These are phyloP conservation scores for Thermothielavioides terrestris DNA, from an alignment of 495 filamentous ascomycete genomes.

Conservation along the genomic window DNA sequence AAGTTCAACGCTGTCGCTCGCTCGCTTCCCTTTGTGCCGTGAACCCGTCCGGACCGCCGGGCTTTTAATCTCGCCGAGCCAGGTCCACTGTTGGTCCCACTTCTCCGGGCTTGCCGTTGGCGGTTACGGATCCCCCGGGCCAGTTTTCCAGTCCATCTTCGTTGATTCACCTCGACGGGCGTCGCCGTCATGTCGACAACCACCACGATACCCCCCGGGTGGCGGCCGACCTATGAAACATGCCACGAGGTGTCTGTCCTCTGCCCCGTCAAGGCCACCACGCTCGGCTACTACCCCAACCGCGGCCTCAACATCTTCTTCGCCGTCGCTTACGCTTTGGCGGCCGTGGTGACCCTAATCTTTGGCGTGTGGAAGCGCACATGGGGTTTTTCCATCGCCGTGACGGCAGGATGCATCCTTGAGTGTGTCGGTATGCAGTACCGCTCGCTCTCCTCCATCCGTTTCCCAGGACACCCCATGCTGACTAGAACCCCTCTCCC, in stretches of 20 bases:
- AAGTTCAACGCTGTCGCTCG: no score
- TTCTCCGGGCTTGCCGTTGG: background rate
- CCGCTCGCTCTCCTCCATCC: background rate
- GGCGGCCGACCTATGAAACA: slow-evolving; percentile 23
- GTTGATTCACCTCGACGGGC: background rate
- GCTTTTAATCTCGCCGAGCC: background rate
- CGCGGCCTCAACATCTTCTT: slow-evolving; percentile 55
- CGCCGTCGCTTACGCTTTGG: slow-evolving; percentile 46
- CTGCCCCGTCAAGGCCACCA: slow-evolving; percentile 53
- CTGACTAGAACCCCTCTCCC: background rate
- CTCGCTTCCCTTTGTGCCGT: no score
- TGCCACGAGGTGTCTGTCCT: slow-evolving; percentile 40
- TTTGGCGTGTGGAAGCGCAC: slow-evolving; percentile 52
- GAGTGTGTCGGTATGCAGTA: slow-evolving; percentile 28
- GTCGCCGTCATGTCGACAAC: slow-evolving; percentile 6
- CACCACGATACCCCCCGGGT: slow-evolving; percentile 7
- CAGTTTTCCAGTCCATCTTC: background rate
- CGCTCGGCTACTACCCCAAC: slow-evolving; percentile 60
- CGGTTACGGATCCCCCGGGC: background rate
- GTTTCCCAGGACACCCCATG: background rate
- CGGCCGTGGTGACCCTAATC: slow-evolving; percentile 37
- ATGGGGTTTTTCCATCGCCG: slow-evolving; percentile 51
- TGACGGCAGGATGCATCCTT: slow-evolving; percentile 40
- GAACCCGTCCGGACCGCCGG: background rate
- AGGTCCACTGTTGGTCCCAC: background rate